A percentile compares a stretch with the other conserved stretches of the same genome.
phyloP scores from a whole-genome alignment of 1,284 basidiomycete species.

The Puccinia triticina region DNA sequence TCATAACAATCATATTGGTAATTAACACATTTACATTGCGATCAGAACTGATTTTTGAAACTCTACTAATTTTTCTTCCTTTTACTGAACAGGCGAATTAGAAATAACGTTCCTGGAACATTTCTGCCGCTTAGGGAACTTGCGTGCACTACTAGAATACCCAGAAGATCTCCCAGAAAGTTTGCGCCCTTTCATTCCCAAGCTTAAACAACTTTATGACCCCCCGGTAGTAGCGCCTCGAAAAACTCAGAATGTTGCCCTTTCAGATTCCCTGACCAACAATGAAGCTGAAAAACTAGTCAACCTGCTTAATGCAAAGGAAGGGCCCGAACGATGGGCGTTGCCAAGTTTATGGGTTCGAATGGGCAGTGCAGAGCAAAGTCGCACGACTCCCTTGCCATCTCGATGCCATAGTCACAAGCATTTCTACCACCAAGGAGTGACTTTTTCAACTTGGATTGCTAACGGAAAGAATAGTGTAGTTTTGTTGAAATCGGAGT shows the following conservation, averaged over 20 bases:
- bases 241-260: background rate
- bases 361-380: too few relatives aligned
- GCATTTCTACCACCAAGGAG: too few relatives aligned
- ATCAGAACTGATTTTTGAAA: too few relatives aligned
- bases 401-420: too few relatives aligned
- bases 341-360: too few relatives aligned
- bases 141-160: background rate
- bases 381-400: too few relatives aligned
- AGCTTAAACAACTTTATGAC: background rate
- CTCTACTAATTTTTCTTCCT: too few relatives aligned
- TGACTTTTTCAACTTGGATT: too few relatives aligned
- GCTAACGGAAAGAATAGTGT: too few relatives aligned
- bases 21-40: background rate
- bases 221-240: background rate
- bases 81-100: background rate
- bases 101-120: slow-evolving; percentile 18
- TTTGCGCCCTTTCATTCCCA: background rate
- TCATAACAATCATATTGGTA: slow-evolving; percentile 42
- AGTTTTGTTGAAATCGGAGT: too few relatives aligned
- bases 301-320: too few relatives aligned
- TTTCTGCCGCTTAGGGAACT: slow-evolving; percentile 12
- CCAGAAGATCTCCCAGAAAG: background rate
- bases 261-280: background rate
- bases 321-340: too few relatives aligned
- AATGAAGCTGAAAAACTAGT: background rate